Evolutionary conservation across 768 basidiomycete species (phyloP), one percentile per base, ranked within the genome.

Genomic region (Harrya chromipes): DNA sequence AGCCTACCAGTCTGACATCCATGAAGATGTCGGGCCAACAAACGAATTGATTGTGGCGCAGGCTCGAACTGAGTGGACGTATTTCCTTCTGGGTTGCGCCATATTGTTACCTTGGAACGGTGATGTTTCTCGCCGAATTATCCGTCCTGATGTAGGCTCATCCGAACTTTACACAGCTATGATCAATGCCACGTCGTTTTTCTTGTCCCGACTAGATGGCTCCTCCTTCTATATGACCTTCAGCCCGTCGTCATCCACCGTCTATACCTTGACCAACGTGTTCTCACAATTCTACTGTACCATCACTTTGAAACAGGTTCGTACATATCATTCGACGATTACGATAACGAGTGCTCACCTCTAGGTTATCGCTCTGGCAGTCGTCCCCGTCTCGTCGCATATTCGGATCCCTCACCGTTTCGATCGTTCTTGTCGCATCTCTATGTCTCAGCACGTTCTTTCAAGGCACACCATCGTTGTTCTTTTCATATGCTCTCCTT

Each of bases 51-150:
- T 31, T 19, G 41, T 41, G 12, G 63, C 73, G 9, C 75, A 81
- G 52, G 37, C 68, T 37, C 73, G 70, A 40, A 75, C 84, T 58
- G 67, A 71, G 43, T 85, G 84, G 82, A 78, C 84, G 36, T 78
- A 83, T 56, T 87, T 90, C 55, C 66, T 87, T 20, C 67, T 94
- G 16, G 91, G 93, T 3, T 85, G 85, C 49, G 86, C 89, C 17
- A 79, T 86, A 4, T 75, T 97, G 7, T 69, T 97, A 16, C 85
- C 90, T 24, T 97, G 93, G 93, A 95, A 94, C 62, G 91, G 93
- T 92, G 65, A 62, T 78, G 59, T 10, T 11, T 29, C 17, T 42
- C 35, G 13, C 14, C 43, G 41, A 44, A 13, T 6, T 27, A 27
- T 10, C 14, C 13, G 24, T 39, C 40, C 6, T 9, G 6, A 23